Percentiles rank a stretch among this genome's conserved stretches.
Conservation (phyloP, 2,329 filamentous ascomycete species). For the Fusarium floridanum region DNA sequence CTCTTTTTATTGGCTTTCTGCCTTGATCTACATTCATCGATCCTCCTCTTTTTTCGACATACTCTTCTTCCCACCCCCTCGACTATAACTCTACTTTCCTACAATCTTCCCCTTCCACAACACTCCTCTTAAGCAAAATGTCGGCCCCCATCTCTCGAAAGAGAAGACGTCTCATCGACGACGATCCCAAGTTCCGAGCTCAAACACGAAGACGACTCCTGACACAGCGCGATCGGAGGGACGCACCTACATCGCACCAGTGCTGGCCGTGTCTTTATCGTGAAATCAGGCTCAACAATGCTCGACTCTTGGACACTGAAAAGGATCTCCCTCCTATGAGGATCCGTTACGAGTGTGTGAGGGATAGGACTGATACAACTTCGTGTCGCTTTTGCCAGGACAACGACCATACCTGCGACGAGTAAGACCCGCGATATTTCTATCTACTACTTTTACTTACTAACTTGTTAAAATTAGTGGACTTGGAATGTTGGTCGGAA, state of each 20-base stretch:
- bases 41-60: not conserved
- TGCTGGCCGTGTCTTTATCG: not conserved
- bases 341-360: not conserved
- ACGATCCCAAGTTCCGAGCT: not conserved
- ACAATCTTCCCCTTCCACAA: not conserved
- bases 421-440: not conserved
- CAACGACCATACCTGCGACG: not conserved
- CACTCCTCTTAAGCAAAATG: not conserved
- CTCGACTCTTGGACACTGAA: fast-evolving
- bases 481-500: not conserved
- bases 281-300: not conserved
- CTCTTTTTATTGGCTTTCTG: not conserved
- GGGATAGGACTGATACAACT: not conserved
- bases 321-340: not conserved
- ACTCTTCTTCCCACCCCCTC: not conserved
- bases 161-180: not conserved
- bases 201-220: not conserved
- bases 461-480: not conserved
- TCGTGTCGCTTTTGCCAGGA: not conserved
- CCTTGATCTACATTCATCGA: not conserved
- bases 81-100: no score
- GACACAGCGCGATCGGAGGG: not conserved
- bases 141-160: not conserved
- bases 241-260: not conserved
- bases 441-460: not conserved